phyloP scores from a whole-genome alignment of 768 basidiomycete species.

The Pisolithus orientalis region DNA sequence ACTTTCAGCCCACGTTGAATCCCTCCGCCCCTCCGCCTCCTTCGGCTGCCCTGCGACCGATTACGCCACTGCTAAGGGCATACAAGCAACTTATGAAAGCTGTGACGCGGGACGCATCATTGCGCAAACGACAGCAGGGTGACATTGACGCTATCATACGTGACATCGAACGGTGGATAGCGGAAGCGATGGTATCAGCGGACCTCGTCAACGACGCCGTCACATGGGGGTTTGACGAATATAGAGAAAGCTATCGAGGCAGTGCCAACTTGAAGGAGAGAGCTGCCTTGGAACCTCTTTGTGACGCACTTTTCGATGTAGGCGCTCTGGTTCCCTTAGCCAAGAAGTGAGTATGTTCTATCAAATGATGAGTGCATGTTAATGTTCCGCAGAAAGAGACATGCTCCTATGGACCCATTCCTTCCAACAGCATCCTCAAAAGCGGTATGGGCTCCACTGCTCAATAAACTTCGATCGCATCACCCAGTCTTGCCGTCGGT shows the following conservation, averaged over 20 bases:
- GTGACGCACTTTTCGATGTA: constrained; percentile 57
- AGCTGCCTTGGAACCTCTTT: constrained; percentile 65
- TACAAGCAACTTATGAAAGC: constrained; percentile 69
- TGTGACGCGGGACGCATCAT: constrained; percentile 57
- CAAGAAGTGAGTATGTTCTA: constrained; percentile 54
- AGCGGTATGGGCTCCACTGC: constrained; percentile 61
- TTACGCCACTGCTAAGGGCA: constrained; percentile 61
- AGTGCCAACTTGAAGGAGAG: constrained; percentile 44
- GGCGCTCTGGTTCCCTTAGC: constrained; percentile 79
- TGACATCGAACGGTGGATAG: constrained; percentile 73
- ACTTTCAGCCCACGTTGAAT: constrained; percentile 74
- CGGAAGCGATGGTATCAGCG: constrained; percentile 63
- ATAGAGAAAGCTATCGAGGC: constrained; percentile 28
- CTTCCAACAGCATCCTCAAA: constrained; percentile 46
- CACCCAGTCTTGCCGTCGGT: constrained; percentile 50
- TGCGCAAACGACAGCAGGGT: constrained; percentile 43
- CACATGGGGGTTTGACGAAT: constrained; percentile 37
- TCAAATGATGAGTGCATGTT: background rate
- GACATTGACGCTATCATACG: constrained; percentile 46
- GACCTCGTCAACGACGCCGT: constrained; percentile 40
- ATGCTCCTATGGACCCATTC: constrained; percentile 35
- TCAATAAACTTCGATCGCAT: constrained; percentile 48
- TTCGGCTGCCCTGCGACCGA: constrained; percentile 40
- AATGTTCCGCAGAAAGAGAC: constrained; percentile 47
- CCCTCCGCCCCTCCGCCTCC: constrained; percentile 35